Evolutionary conservation across 257 asterid species (phyloP), one percentile per base, ranked within the genome.

Genomic region (Datura wrightii): DNA sequence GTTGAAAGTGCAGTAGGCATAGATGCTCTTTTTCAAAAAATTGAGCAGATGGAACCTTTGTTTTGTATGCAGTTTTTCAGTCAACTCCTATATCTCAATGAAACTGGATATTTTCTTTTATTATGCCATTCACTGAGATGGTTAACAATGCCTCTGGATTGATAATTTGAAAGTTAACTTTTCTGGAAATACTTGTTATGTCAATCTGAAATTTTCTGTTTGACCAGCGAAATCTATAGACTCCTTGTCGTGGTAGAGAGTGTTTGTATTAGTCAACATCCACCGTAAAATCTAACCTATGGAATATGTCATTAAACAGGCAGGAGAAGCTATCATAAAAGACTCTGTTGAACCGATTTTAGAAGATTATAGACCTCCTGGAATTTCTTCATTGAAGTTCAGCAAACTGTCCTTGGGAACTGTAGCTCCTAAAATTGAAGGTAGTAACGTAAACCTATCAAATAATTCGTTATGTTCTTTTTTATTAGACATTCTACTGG

Each of bases 341-440:
- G 98, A 94, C 71, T 91, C 98, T 54, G 99, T 97, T 82, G 99
- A 97, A 89, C 99, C 99, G 16, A 88, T 97, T 70, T 88, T 97
- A 93, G 99, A 97, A 91, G 97, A 93, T 67, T 97, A 97, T 87
- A 95, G 98, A 34, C 97, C 98, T 66, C 85, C 97, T 15, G 99
- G 98, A 81, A 96, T 96, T 82, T 89, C 95, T 11, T 92, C 97
- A 53, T 83, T 96, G 91, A 94, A 94, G 86, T 96, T 96, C 93
- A 93, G 94, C 90, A 96, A 94, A 91, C 88, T 96, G 70, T 92
- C 99, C 84, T 96, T 96, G 74, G 99, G 99, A 87, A 94, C 97
- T 54, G 99, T 96, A 90, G 97, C 99, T 84, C 99, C 99, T 48
- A 96, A 96, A 88, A 94, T 96, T 87, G 99, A 96, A 93, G 99